These are phyloP conservation scores for Elongisporangium undulatum DNA, from an alignment of 352 stramenopile genomes.

Conservation along the genomic window DNA sequence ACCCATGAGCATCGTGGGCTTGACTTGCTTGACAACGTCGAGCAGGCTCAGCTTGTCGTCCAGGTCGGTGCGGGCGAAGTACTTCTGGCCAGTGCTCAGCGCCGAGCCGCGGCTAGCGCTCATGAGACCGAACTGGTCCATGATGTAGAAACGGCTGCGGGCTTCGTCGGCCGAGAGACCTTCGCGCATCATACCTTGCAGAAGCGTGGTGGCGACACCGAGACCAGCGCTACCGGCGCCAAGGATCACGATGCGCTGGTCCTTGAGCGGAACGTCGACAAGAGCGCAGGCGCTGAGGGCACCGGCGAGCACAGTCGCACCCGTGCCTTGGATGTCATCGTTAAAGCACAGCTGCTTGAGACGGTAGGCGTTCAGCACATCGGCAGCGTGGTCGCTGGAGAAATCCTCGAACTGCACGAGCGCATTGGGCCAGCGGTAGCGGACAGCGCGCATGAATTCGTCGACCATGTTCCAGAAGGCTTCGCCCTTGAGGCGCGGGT, in stretches of 20 bases:
- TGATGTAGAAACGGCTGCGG: constrained; percentile 71
- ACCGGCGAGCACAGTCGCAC: constrained; percentile 92
- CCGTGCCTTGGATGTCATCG: constrained; percentile 98
- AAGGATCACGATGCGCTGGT: constrained; percentile 95
- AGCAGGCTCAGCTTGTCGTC: constrained; percentile 73
- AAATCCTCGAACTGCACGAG: constrained; percentile 98
- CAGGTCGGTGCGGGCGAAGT: constrained; percentile 67
- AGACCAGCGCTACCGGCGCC: constrained; percentile 93
- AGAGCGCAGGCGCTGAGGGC: constrained; percentile 67
- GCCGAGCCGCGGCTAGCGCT: constrained; percentile 29
- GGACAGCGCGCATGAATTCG: constrained; percentile 88
- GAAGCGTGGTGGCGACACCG: constrained; percentile 89
- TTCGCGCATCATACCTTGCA: constrained; percentile 90
- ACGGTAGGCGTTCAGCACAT: constrained; percentile 94
- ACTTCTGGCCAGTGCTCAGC: constrained; percentile 75
- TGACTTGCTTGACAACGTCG: constrained; percentile 79
- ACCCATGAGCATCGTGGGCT: constrained; percentile 95
- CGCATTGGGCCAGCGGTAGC: constrained; percentile 89
- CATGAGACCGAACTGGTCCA: constrained; percentile 75
- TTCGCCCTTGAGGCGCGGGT: constrained; percentile 86
- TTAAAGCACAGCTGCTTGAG: constrained; percentile 95
- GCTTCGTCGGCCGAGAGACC: constrained; percentile 64
- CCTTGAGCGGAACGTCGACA: constrained; percentile 79
- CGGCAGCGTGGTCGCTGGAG: constrained; percentile 81
- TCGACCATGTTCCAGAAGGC: constrained; percentile 96